Conservation (phyloP, 2,329 filamentous ascomycete genomes). For the Pestalotiopsis sp. region DNA sequence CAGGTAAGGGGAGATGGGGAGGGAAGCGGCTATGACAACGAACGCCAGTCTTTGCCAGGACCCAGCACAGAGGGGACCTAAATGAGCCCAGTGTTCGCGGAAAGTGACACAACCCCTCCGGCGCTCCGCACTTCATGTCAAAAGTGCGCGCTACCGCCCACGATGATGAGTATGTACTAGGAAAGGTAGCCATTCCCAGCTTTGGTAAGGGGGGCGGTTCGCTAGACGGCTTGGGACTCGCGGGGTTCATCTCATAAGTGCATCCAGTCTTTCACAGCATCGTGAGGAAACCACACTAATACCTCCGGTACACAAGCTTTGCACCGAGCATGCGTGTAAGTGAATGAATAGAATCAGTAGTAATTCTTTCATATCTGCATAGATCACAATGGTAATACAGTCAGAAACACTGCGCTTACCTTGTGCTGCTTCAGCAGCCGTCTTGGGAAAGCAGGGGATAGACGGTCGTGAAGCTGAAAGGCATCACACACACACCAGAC, state of each 20-base stretch:
- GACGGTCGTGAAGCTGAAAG: not conserved
- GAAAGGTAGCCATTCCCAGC: not conserved
- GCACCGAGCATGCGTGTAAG: not conserved
- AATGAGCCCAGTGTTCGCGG: not conserved
- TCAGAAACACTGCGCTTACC: not conserved
- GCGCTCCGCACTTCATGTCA: slow-evolving; percentile 1
- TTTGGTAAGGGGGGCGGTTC: not conserved
- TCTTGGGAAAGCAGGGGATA: not conserved
- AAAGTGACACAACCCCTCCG: slow-evolving; percentile 11
- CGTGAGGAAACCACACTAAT: too few species aligned
- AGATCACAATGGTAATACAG: not conserved
- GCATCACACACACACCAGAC: not conserved
- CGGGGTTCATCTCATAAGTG: not conserved
- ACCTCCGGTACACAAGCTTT: not conserved
- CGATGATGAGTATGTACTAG: not conserved
- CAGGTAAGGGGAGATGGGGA: not conserved
- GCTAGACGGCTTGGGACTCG: not conserved
- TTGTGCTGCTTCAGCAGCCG: not conserved
- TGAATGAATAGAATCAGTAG: not conserved
- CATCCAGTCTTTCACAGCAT: not conserved
- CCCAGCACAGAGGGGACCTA: not conserved
- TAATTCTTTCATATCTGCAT: not conserved
- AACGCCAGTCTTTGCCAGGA: not conserved
- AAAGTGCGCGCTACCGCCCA: not conserved
- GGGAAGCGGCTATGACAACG: not conserved